Evolutionary conservation across 345 rosid genomes (phyloP), one percentile per base, ranked within the genome.

Genomic region (Hypericum perforatum): DNA sequence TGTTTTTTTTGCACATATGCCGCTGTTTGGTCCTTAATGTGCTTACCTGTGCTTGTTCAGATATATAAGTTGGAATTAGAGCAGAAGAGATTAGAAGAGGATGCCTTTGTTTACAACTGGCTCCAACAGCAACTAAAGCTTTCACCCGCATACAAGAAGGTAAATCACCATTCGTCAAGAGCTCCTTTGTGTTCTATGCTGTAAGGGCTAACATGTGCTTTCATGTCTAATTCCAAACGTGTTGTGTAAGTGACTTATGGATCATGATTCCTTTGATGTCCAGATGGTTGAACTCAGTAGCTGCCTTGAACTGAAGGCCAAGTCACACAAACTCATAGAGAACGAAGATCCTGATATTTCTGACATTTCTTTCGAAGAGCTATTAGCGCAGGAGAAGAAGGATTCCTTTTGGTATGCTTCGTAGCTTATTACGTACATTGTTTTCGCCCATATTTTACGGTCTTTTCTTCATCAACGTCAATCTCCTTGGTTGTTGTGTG

Each of bases 81-180:
- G 64, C 95, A 86, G 62, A 86, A 82, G 77, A 79, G 90, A 68
- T 69, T 89, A 64, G 86, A 85, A 64, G 86, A 83, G 69, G 97
- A 89, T 71, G 76, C 92, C 16, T 77, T 70, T 78, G 94, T 89
- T 39, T 89, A 86, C 66, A 86, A 89, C 53, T 89, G 95, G 94
- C 94, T 89, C 46, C 97, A 89, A 41, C 84, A 80, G 54, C 97
- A 84, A 65, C 90, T 89, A 53, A 84, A 82, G 64, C 79, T 76
- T 60, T 89, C 95, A 41, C 95, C 97, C 7, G 95, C 87, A n/a
- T 89, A 86, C 75, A 79, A 81, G 60, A 86, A 82, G 87, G 97
- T 89, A 70, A 70, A 40, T 11, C 9, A 8, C 43, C 13, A 37
- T 37, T 7, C 7, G 11, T 45, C 6, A 15, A 45, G 41, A 49